Percentiles rank a stretch among this genome's conserved stretches.
Evolutionary conservation across 1,284 basidiomycete species (phyloP).

Genomic region (Naganishia albida): DNA sequence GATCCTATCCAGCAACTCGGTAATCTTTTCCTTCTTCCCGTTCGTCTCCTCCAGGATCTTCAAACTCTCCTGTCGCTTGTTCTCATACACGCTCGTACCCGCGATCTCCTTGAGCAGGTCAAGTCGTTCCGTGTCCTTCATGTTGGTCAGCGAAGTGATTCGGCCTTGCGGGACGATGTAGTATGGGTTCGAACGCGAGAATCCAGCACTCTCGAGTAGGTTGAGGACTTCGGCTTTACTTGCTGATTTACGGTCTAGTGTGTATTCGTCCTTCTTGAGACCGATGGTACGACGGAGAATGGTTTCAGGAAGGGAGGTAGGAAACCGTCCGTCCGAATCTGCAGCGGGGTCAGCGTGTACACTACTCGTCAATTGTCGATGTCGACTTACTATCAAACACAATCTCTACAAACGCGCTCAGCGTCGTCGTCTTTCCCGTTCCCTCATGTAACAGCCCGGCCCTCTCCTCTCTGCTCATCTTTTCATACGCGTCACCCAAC

Average conservation of each 20-base stretch:
- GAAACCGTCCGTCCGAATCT: slow-evolving; percentile 77
- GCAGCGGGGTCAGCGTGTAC: not conserved
- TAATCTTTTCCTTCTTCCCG: slow-evolving; percentile 85
- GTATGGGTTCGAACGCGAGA: slow-evolving; percentile 95
- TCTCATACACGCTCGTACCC: slow-evolving; percentile 97
- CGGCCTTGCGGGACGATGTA: slow-evolving; percentile 98
- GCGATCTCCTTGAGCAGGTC: slow-evolving; percentile 96
- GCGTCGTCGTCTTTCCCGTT: slow-evolving; percentile 79
- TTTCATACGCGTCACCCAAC: slow-evolving; percentile 94
- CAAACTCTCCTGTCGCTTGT: slow-evolving; percentile 84
- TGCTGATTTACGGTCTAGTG: slow-evolving; percentile 84
- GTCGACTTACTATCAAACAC: slow-evolving; percentile 70
- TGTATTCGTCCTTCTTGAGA: slow-evolving; percentile 98
- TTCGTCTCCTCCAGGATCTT: slow-evolving; percentile 95
- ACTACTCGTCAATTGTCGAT: not conserved
- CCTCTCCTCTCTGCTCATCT: slow-evolving; percentile 89
- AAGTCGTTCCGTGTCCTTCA: slow-evolving; percentile 92
- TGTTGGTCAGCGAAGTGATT: slow-evolving; percentile 95
- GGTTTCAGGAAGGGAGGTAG: slow-evolving; percentile 79
- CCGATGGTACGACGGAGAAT: slow-evolving; percentile 91
- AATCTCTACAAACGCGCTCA: slow-evolving; percentile 88
- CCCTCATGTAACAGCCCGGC: slow-evolving; percentile 92
- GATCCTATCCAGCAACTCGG: slow-evolving; percentile 85
- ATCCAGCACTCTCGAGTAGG: slow-evolving; percentile 90
- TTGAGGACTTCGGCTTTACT: slow-evolving; percentile 98